A percentile compares a stretch with the other conserved stretches of the same genome.
These are phyloP conservation scores for Chaetomium globosum DNA, from an alignment of 2,329 filamentous ascomycete genomes.

Conservation along the genomic window DNA sequence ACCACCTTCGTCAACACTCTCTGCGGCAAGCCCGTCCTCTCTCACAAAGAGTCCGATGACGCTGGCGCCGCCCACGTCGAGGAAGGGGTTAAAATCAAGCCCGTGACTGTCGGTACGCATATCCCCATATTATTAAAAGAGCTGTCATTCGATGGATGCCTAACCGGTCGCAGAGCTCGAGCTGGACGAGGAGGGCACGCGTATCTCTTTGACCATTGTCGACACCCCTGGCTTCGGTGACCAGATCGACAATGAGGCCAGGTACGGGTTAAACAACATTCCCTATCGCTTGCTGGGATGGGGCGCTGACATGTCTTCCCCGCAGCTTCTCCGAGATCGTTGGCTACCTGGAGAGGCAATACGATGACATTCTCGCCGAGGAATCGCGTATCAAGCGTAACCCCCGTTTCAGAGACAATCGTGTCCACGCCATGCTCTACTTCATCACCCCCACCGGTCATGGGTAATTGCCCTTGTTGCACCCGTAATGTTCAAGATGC, in stretches of 20 bases:
- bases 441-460: conserved; percentile 99
- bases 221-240: conserved; percentile 98
- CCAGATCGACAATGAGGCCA: conserved; percentile 98
- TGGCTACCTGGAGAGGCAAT: conserved; percentile 97
- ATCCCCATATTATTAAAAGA: background rate
- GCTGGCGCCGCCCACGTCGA: conserved; percentile 84
- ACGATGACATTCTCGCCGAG: conserved; percentile 98
- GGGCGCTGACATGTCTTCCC: conserved; percentile 20
- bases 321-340: conserved; percentile 93
- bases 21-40: conserved; percentile 89
- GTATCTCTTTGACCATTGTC: conserved; percentile 96
- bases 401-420: conserved; percentile 98
- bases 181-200: conserved; percentile 96
- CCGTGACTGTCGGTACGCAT: conserved; percentile 86
- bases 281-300: background rate
- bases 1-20: conserved; percentile 99
- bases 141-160: background rate
- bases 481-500: conserved; percentile 30
- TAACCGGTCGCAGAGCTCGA: conserved; percentile 69
- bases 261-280: conserved; percentile 55
- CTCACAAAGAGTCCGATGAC: conserved; percentile 92
- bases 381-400: conserved; percentile 99
- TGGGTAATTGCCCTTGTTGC: conserved; percentile 60
- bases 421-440: conserved; percentile 96
- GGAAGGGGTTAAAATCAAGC: conserved; percentile 98